Conservation (phyloP, 306 rosid species). For the Geum urbanum region DNA sequence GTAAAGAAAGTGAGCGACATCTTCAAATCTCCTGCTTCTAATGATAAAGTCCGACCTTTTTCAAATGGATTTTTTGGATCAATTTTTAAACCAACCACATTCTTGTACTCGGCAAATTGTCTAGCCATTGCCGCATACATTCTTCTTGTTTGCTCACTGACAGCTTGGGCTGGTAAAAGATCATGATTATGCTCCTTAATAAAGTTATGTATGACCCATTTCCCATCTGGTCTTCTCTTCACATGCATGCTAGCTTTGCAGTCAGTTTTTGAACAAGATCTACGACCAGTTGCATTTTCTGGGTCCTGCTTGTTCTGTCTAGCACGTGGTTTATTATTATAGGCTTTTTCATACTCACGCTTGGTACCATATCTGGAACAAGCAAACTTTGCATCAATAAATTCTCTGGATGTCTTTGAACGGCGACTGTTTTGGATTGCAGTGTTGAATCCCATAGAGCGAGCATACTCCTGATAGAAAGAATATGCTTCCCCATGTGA, state of each 20-base stretch:
- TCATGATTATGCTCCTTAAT: slow-evolving; percentile 96
- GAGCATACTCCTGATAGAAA: slow-evolving; percentile 97
- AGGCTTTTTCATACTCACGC: slow-evolving; percentile 89
- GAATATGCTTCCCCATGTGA: slow-evolving; percentile 96
- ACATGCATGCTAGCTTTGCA: slow-evolving; percentile 99
- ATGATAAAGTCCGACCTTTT: slow-evolving; percentile 71
- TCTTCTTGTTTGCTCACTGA: slow-evolving; percentile 95
- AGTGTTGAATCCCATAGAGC: slow-evolving; percentile 95
- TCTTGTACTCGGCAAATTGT: slow-evolving; percentile 93
- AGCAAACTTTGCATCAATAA: slow-evolving; percentile 98
- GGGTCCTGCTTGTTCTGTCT: slow-evolving; percentile 90
- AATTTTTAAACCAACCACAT: slow-evolving; percentile 81
- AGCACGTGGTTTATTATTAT: slow-evolving; percentile 75
- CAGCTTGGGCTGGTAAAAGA: slow-evolving; percentile 97
- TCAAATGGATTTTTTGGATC: slow-evolving; percentile 76
- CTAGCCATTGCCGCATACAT: slow-evolving; percentile 99
- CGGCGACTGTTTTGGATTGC: slow-evolving; percentile 98
- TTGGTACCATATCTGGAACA: slow-evolving; percentile 96
- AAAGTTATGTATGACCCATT: slow-evolving; percentile 96
- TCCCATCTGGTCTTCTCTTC: slow-evolving; percentile 93
- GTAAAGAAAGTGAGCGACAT: slow-evolving; percentile 65
- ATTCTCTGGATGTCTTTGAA: slow-evolving; percentile 93
- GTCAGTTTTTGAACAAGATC: slow-evolving; percentile 94
- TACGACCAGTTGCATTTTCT: slow-evolving; percentile 82
- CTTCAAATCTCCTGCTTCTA: slow-evolving; percentile 77